Percentiles rank a stretch among this genome's conserved stretches.
These are phyloP conservation scores for Nitzschia sp. DNA, from an alignment of 108 stramenopile species.

Conservation along the genomic window DNA sequence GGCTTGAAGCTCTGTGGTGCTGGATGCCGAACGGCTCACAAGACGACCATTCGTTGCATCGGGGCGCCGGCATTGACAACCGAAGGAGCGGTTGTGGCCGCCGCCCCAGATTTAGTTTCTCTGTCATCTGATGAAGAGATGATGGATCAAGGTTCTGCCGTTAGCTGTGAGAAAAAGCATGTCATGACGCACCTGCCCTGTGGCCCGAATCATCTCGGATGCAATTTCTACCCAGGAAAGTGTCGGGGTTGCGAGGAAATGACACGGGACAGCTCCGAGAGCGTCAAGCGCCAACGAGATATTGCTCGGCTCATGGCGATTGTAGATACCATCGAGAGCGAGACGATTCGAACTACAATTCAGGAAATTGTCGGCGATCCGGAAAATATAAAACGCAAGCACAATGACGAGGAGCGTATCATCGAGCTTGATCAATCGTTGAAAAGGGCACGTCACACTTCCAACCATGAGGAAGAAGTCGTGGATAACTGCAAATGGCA, in stretches of 20 bases:
- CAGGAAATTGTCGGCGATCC: not conserved
- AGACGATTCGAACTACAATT: not conserved
- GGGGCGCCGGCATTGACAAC: not conserved
- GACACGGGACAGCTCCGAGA: not conserved
- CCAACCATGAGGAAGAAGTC: not conserved
- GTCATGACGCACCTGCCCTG: not conserved
- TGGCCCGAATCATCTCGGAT: not conserved
- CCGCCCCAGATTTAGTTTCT: no score
- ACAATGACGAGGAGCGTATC: not conserved
- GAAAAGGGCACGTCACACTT: not conserved
- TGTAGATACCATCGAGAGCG: not conserved
- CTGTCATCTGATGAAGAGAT: not conserved
- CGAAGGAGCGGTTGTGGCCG: no score
- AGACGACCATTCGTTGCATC: not conserved
- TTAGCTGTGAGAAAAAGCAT: not conserved
- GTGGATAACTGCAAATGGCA: not conserved
- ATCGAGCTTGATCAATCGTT: not conserved
- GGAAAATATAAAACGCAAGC: not conserved
- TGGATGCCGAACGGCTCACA: not conserved
- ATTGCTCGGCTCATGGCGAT: not conserved
- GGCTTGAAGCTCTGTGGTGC: not conserved
- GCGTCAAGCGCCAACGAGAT: not conserved
- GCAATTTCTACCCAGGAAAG: not conserved
- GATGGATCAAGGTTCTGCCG: not conserved
- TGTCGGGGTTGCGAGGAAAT: not conserved